These are phyloP conservation scores for Ceratobasidium sp. DNA, from an alignment of 1,284 basidiomycete genomes.

Conservation along the genomic window DNA sequence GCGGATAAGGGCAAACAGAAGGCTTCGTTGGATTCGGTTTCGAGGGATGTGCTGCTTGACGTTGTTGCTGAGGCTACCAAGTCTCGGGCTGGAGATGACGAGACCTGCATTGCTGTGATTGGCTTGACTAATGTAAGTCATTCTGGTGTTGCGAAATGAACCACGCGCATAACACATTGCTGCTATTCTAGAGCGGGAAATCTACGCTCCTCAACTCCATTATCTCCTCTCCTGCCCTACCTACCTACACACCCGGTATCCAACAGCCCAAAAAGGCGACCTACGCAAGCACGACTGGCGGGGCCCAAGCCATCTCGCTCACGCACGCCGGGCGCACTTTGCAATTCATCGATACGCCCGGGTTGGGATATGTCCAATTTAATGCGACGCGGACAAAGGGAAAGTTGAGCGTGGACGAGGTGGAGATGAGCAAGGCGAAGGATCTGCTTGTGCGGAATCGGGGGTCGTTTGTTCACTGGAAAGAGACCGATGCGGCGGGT, in stretches of 20 bases:
- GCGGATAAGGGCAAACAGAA: constrained; percentile 50
- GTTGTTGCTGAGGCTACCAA: constrained; percentile 61
- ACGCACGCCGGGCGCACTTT: constrained; percentile 61
- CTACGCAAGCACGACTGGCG: constrained; percentile 74
- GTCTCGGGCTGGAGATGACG: constrained; percentile 61
- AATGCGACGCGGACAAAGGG: constrained; percentile 54
- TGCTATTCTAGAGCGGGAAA: constrained; percentile 71
- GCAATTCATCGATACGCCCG: constrained; percentile 84
- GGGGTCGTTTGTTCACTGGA: constrained; percentile 88
- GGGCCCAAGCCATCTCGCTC: constrained; percentile 68
- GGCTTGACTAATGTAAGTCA: constrained; percentile 76
- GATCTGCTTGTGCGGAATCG: constrained; percentile 83
- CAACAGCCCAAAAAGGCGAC: constrained; percentile 57
- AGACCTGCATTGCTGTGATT: constrained; percentile 69
- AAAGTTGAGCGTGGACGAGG: constrained; percentile 51
- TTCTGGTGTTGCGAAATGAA: constrained; percentile 1
- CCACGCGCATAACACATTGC: background rate
- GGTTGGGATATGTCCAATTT: constrained; percentile 66
- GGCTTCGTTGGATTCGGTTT: constrained; percentile 63
- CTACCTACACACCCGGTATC: constrained; percentile 70
- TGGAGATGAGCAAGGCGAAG: constrained; percentile 63
- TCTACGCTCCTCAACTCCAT: constrained; percentile 85
- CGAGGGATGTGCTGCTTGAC: constrained; percentile 53
- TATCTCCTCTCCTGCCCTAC: constrained; percentile 62
- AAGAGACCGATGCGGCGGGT: constrained; percentile 85